These are phyloP conservation scores for Fusarium bulbicola DNA, from an alignment of 2,329 filamentous ascomycete genomes.

Conservation along the genomic window DNA sequence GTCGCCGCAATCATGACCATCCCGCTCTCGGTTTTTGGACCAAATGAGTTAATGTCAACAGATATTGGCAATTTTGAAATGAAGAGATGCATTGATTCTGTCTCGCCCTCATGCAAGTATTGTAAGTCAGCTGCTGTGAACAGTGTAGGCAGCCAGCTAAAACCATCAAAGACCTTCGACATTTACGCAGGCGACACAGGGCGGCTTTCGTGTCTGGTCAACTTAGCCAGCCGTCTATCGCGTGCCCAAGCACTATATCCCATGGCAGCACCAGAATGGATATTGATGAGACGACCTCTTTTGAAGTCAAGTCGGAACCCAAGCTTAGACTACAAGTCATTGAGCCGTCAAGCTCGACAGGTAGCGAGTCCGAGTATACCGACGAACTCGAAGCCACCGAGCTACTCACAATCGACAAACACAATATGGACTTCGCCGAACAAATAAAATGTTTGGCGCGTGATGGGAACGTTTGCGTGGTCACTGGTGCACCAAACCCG, in stretches of 20 bases:
- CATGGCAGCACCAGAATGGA: not conserved
- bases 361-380: not conserved
- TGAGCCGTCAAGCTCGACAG: not conserved
- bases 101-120: not conserved
- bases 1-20: not conserved
- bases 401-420: not conserved
- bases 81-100: not conserved
- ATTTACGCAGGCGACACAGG: not conserved
- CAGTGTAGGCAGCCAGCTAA: not conserved
- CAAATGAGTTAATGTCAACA: not conserved
- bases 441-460: not conserved
- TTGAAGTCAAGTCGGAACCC: not conserved
- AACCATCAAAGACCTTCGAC: not conserved
- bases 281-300: not conserved
- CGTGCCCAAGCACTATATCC: not conserved
- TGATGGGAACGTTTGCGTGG: not conserved
- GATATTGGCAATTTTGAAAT: not conserved
- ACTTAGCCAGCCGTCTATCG: not conserved
- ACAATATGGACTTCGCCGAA: not conserved
- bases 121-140: not conserved
- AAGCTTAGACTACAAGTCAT: not conserved
- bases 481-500: not conserved
- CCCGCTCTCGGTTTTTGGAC: not conserved
- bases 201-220: not conserved
- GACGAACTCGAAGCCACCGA: not conserved